Evolutionary conservation across 1,139 yeast genomes (phyloP).

Genomic region (Geotrichum bryndzae): DNA sequence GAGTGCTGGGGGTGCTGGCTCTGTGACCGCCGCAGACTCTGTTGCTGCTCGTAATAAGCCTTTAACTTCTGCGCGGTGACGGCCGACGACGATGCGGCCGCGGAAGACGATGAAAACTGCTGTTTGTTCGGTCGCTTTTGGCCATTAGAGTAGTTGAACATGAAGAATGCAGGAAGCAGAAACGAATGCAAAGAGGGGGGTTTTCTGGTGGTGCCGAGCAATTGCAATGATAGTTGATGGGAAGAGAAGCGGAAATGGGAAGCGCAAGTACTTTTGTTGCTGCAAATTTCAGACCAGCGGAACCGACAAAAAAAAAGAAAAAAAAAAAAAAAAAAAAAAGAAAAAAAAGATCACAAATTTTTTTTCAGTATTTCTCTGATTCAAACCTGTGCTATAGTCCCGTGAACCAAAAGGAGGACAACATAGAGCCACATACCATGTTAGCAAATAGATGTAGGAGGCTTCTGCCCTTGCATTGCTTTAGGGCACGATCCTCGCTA

Average conservation of each 20-base stretch:
- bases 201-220: background rate
- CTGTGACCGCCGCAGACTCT: background rate
- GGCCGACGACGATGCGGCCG: background rate
- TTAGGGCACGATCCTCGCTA: background rate
- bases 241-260: background rate
- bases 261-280: background rate
- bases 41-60: background rate
- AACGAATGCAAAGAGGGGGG: background rate
- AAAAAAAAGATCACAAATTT: background rate
- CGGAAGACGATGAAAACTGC: background rate
- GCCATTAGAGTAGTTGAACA: conserved; percentile 9
- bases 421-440: background rate
- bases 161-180: background rate
- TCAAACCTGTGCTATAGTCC: background rate
- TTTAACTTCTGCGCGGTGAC: background rate
- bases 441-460: background rate
- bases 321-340: background rate
- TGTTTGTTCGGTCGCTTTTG: background rate
- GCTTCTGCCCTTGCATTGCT: background rate
- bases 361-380: background rate
- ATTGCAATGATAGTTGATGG: background rate
- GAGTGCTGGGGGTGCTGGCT: background rate
- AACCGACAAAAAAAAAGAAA: background rate
- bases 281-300: background rate
- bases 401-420: background rate